Percentiles rank a stretch among this genome's conserved stretches.
phyloP scores from a whole-genome alignment of 176 grass and related monocot species.

The Ananas comosus region DNA sequence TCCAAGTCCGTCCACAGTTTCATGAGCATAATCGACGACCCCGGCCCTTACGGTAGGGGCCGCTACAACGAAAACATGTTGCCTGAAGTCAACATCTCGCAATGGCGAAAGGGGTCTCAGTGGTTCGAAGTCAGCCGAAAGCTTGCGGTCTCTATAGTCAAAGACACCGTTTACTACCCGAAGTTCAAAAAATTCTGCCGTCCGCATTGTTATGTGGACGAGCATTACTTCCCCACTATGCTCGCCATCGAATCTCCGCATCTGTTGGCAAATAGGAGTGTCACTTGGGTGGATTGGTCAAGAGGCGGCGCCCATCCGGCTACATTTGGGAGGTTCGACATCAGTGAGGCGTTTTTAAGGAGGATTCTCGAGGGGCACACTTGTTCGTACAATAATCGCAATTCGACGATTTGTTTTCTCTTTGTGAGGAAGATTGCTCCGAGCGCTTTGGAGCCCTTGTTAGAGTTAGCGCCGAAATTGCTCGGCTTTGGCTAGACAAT shows the following conservation, averaged over 20 bases:
- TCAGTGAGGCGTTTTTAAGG: constrained; percentile 64
- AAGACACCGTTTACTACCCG: constrained; percentile 60
- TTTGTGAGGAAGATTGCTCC: constrained; percentile 92
- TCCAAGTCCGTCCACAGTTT: constrained; percentile 60
- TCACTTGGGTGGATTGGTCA: constrained; percentile 92
- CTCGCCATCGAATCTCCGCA: constrained; percentile 68
- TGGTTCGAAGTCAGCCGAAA: constrained; percentile 80
- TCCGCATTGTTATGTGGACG: constrained; percentile 79
- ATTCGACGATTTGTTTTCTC: constrained; percentile 52
- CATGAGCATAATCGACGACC: constrained; percentile 62
- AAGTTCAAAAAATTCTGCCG: constrained; percentile 88
- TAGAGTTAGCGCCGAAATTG: constrained; percentile 47
- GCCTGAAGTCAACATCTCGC: constrained; percentile 68
- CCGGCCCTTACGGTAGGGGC: constrained; percentile 76
- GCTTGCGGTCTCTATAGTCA: constrained; percentile 47
- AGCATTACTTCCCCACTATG: constrained; percentile 95
- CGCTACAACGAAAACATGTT: constrained; percentile 76
- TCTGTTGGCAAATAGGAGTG: constrained; percentile 67
- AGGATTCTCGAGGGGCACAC: constrained; percentile 38
- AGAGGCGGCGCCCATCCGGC: constrained; percentile 92
- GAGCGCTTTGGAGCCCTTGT: constrained; percentile 61
- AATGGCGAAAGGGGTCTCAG: constrained; percentile 95
- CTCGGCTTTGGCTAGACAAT: constrained; percentile 34
- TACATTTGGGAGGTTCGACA: constrained; percentile 69
- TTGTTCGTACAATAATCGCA: constrained; percentile 63